Base-by-base conservation (phyloP, 495 filamentous ascomycete genomes). In the Baudoinia panamericana region DNA sequence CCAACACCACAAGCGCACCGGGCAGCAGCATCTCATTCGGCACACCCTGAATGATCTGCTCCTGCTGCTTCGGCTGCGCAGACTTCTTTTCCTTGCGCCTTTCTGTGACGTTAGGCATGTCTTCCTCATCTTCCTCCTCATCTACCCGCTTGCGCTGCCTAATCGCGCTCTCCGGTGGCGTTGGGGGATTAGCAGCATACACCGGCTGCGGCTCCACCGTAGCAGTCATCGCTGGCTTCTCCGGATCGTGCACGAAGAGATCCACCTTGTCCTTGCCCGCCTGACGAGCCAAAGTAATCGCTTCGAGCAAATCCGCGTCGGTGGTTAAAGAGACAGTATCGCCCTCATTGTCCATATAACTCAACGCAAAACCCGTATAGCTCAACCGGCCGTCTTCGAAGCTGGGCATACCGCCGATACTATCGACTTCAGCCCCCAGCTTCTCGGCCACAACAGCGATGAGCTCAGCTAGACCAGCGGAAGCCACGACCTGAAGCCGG, bases 251-350 rank as follows among this genome's bases (percentile, higher is more conserved):
- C 36, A 99, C 87, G 53, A 93, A 96, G 9, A 99, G 68, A 50
- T 99, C 88, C 22, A 99, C 90, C 69, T 96, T 99, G 41, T 93
- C 88, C 26, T 73, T 75, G 40, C 65, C 75, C 31, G 73, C 68
- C 12, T 78, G 79, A 31, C 82, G 78, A 2, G 92, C 79, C 20
- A 95, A 72, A 10, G 75, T 63, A 43, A 99, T 85, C 4, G 90
- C 86, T 58, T 99, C 90, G 3, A 88, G 58, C 26, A 99, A 72
- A 56, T 99, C 90, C 41, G 82, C 76, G 55, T 95, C 86, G 0
- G 87, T 95, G 19, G 92, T 99, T 57, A 99, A 92, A 32, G 86
- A 93, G 16, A 99, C 90, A 7, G 88, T 86, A 55, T 99, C 90
- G 27, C 90, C 92, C 53, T 99, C 90, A 50, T 95, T 86, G 58